These are phyloP conservation scores for Schwanniomyces yamadae DNA, from an alignment of 805 yeast species.

Conservation along the genomic window DNA sequence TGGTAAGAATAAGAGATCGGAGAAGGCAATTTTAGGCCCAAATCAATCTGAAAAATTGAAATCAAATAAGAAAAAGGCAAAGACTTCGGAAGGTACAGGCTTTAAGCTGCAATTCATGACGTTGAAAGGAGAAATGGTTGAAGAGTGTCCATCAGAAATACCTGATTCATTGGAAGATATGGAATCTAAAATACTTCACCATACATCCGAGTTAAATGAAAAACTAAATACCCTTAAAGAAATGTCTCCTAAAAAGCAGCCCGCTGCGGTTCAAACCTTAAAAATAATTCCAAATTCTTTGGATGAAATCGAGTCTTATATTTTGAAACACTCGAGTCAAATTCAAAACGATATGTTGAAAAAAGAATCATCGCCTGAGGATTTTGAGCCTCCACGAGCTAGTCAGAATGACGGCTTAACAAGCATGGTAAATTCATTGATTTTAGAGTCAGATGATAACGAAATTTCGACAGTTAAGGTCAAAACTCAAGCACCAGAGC, in stretches of 20 bases:
- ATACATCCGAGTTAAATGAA: constrained; percentile 1
- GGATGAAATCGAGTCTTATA: constrained; percentile 38
- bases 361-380: too few relatives aligned
- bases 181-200: neutral
- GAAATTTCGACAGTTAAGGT: too few relatives aligned
- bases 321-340: constrained; percentile 32
- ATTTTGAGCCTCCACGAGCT: too few relatives aligned
- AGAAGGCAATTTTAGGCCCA: neutral
- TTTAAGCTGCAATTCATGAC: neutral
- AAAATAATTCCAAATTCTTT: constrained; percentile 24
- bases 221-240: constrained; percentile 3
- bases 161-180: neutral
- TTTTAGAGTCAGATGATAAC: too few relatives aligned
- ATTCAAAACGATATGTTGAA: constrained; percentile 12
- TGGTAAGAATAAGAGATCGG: neutral
- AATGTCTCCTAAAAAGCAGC: neutral
- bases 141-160: neutral
- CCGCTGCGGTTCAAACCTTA: too few relatives aligned
- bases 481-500: too few relatives aligned
- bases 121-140: neutral
- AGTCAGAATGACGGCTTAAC: too few relatives aligned
- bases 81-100: too few relatives aligned
- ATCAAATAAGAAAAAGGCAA: neutral
- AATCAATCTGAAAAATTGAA: neutral
- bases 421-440: too few relatives aligned